Percentiles rank a stretch among this genome's conserved stretches.
Evolutionary conservation across 2,329 filamentous ascomycete genomes (phyloP).

Genomic region (Diaporthe vexans): DNA sequence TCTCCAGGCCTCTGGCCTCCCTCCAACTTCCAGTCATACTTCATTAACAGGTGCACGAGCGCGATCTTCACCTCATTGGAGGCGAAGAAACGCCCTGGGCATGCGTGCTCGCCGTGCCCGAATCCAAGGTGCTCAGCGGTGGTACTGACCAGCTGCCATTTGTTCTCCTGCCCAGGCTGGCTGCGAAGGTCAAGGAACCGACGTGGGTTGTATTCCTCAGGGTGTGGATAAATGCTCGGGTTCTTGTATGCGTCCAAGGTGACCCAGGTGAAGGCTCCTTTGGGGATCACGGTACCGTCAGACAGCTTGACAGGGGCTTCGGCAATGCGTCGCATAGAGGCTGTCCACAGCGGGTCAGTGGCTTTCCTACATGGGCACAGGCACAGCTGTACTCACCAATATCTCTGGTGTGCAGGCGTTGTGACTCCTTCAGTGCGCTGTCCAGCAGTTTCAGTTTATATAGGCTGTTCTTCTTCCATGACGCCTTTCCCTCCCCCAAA

Average conservation of each 20-base stretch:
- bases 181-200: constrained; percentile 49
- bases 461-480: constrained; percentile 53
- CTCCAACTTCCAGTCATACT: constrained; percentile 40
- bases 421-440: constrained; percentile 57
- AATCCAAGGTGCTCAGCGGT: constrained; percentile 44
- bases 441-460: constrained; percentile 57
- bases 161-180: constrained; percentile 41
- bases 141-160: constrained; percentile 34
- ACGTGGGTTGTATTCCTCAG: constrained; percentile 47
- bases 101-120: constrained; percentile 52
- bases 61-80: constrained; percentile 50
- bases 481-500: constrained; percentile 31
- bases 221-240: constrained; percentile 45
- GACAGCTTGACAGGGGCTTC: constrained; percentile 41
- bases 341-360: constrained; percentile 25
- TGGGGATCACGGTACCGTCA: constrained; percentile 46
- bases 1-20: constrained; percentile 33
- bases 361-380: neutral
- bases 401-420: constrained; percentile 45
- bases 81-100: constrained; percentile 53
- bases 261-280: constrained; percentile 42
- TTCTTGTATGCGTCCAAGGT: constrained; percentile 43
- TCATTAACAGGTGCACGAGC: constrained; percentile 37
- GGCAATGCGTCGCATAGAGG: constrained; percentile 43
- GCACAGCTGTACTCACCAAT: neutral